Conservation (phyloP, 371 early-diverging fungal genomes). For the Syncephalastrum racemosum region DNA sequence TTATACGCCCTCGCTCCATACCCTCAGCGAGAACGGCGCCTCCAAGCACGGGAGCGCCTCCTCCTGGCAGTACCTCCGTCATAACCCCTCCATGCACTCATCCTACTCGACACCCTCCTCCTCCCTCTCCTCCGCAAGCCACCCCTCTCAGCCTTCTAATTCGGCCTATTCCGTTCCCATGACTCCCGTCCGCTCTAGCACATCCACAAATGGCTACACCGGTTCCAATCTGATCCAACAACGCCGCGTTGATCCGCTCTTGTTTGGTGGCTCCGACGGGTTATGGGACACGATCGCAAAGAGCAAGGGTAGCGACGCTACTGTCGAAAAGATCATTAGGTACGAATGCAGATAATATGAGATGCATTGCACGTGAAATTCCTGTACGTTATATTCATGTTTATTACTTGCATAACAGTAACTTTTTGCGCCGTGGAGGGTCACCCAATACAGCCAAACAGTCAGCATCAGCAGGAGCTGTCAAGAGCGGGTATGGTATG, state of each 20-base stretch:
- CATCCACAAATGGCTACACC: constrained; percentile 17
- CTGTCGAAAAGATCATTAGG: constrained; percentile 46
- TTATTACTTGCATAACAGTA: constrained; percentile 17
- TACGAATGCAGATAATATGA: constrained; percentile 11
- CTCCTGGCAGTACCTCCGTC: constrained; percentile 20
- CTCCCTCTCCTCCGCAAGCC: constrained; percentile 1
- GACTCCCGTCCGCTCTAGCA: constrained; percentile 22
- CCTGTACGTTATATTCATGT: neutral
- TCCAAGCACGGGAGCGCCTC: constrained; percentile 2
- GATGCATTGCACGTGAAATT: neutral
- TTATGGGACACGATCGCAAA: constrained; percentile 47
- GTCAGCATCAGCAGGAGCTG: constrained; percentile 23
- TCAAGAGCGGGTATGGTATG: constrained; percentile 49
- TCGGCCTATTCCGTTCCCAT: constrained; percentile 19
- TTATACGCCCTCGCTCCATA: constrained; percentile 1
- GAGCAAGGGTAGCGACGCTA: constrained; percentile 32
- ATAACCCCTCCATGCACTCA: constrained; percentile 8
- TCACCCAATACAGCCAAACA: constrained; percentile 53
- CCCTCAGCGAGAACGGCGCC: constrained; percentile 5
- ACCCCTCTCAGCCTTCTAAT: constrained; percentile 4
- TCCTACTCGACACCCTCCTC: constrained; percentile 16
- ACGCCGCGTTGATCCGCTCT: constrained; percentile 40
- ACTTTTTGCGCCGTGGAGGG: constrained; percentile 48
- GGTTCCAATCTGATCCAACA: constrained; percentile 33
- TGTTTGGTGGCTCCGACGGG: constrained; percentile 48